Evolutionary conservation across 2,329 filamentous ascomycete genomes (phyloP).

Genomic region (Ascochyta koolunga): DNA sequence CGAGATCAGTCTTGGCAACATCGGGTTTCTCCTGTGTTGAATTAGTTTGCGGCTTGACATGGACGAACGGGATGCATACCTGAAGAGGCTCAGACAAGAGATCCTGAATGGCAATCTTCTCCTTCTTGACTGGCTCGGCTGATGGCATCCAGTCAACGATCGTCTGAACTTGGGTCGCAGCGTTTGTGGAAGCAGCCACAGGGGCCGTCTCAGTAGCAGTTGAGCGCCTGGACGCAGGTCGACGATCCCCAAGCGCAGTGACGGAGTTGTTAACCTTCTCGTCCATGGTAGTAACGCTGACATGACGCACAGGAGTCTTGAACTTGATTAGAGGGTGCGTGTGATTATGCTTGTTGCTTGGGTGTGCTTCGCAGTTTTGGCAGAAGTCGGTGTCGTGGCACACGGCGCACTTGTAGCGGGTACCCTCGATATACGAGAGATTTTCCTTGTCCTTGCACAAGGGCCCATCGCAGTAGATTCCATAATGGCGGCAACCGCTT

Average conservation of each 20-base stretch:
- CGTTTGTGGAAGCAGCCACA: conserved; percentile 55
- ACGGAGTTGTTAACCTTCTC: conserved; percentile 72
- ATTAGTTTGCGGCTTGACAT: conserved; percentile 35
- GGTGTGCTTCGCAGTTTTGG: conserved; percentile 87
- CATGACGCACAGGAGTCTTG: conserved; percentile 87
- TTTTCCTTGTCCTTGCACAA: conserved; percentile 70
- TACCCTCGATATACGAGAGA: conserved; percentile 73
- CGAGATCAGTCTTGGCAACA: not conserved
- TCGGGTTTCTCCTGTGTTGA: conserved; percentile 40
- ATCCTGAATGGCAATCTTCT: conserved; percentile 51
- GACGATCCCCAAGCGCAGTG: conserved; percentile 76
- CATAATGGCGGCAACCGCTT: conserved; percentile 68
- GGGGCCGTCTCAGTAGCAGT: conserved; percentile 60
- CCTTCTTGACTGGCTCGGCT: conserved; percentile 51
- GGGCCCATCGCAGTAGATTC: conserved; percentile 94
- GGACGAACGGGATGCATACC: conserved; percentile 18
- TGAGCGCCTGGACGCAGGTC: conserved; percentile 47
- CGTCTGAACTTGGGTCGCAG: conserved; percentile 71
- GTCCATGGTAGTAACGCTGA: conserved; percentile 83
- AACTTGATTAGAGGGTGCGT: conserved; percentile 98
- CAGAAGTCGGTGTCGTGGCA: conserved; percentile 97
- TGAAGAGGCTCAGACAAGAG: conserved; percentile 36
- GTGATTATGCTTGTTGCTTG: conserved; percentile 83
- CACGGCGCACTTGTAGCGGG: conserved; percentile 95
- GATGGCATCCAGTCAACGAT: conserved; percentile 64